Conservation (phyloP, 306 rosid species). For the Glycyrrhiza uralensis region DNA sequence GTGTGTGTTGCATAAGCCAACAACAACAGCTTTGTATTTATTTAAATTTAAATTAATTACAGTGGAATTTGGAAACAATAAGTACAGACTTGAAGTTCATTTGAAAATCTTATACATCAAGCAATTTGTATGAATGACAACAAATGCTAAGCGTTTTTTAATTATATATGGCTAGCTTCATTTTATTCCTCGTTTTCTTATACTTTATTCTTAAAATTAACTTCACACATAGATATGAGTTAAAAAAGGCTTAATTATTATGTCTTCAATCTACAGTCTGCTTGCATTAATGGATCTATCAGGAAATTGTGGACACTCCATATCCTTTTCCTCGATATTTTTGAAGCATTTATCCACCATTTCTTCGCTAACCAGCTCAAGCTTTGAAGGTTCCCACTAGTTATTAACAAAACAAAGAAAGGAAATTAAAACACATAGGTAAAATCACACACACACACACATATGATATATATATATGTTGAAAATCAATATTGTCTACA, state of each 20-base stretch:
- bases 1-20: no score
- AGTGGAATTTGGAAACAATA: no score
- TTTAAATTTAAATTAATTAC: no score
- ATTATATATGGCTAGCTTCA: no score
- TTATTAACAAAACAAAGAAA: no score
- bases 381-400: conserved; percentile 27
- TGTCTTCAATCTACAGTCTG: conserved; percentile 2
- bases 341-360: conserved; percentile 13
- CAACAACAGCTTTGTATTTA: no score
- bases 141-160: no score
- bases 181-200: background rate
- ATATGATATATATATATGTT: no score
- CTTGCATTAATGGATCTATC: background rate
- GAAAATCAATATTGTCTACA: background rate
- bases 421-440: background rate
- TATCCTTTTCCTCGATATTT: background rate
- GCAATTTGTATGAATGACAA: no score
- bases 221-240: background rate
- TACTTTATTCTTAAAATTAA: background rate
- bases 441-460: no score
- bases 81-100: no score
- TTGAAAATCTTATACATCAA: no score
- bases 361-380: conserved; percentile 13
- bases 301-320: conserved; percentile 9
- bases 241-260: background rate